phyloP scores from a whole-genome alignment of 176 grass and related monocot species.

The Bothriochloa decipiens region DNA sequence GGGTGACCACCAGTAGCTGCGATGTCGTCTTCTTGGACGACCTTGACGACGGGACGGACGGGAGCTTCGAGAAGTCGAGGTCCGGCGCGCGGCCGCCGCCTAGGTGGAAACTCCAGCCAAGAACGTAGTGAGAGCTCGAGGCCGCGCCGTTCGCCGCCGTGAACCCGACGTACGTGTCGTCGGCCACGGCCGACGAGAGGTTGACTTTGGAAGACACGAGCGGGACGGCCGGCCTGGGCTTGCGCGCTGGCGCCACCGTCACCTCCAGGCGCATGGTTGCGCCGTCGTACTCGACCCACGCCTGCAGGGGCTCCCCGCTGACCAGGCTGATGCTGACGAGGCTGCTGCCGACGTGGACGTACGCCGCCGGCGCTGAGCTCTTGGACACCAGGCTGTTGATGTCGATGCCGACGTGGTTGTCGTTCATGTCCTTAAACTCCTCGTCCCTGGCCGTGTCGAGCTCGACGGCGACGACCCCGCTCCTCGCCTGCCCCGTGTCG shows the following conservation, averaged over 20 bases:
- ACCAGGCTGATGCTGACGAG: slow-evolving; percentile 15
- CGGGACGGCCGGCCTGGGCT: slow-evolving; percentile 33
- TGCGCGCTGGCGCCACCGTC: slow-evolving; percentile 34
- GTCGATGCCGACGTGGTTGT: slow-evolving; percentile 68
- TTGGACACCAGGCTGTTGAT: slow-evolving; percentile 37
- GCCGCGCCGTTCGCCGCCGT: slow-evolving; percentile 56
- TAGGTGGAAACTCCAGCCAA: slow-evolving; percentile 68
- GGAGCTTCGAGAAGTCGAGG: slow-evolving; percentile 9
- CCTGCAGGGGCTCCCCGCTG: slow-evolving; percentile 31
- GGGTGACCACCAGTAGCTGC: not conserved
- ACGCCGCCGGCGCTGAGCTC: not conserved
- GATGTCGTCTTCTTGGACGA: slow-evolving; percentile 19
- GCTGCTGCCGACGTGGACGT: not conserved
- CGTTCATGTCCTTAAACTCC: slow-evolving; percentile 44
- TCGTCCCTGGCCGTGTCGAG: slow-evolving; percentile 52
- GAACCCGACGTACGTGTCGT: slow-evolving; percentile 64
- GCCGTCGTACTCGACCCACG: slow-evolving; percentile 66
- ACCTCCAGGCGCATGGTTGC: slow-evolving; percentile 42
- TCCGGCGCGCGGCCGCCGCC: slow-evolving; percentile 33
- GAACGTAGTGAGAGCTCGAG: slow-evolving; percentile 53
- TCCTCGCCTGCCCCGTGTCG: not conserved
- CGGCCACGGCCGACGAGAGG: slow-evolving; percentile 42
- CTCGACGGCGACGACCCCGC: slow-evolving; percentile 59
- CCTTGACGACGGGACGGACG: not conserved
- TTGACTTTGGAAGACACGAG: slow-evolving; percentile 42